Conservation (phyloP, 1,284 basidiomycete genomes). For the Ustilago bromivora region DNA sequence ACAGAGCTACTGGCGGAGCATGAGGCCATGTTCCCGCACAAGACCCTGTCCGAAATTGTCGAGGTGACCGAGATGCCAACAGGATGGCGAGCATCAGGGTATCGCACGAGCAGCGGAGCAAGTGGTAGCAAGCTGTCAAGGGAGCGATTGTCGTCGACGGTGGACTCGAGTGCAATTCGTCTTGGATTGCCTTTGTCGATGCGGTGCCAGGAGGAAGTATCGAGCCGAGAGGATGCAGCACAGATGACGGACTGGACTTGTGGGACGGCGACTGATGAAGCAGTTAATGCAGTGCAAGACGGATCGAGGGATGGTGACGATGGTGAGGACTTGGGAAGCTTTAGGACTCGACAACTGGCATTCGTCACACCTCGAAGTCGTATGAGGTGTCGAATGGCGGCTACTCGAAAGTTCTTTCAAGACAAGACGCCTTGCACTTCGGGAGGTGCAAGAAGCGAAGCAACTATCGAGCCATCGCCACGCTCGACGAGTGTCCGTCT, state of each 20-base stretch:
- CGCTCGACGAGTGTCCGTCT: constrained; percentile 11
- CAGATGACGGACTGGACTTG: background rate
- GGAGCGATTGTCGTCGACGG: constrained; percentile 5
- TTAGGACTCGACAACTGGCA: background rate
- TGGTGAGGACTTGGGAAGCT: background rate
- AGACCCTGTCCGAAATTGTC: constrained; percentile 32
- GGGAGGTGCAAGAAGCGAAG: background rate
- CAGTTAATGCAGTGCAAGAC: background rate
- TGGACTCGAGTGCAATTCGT: constrained; percentile 4
- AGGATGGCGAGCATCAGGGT: constrained; percentile 11
- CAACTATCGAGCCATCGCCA: constrained; percentile 11
- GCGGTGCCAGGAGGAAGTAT: background rate
- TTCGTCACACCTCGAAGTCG: constrained; percentile 32
- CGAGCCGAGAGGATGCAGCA: background rate
- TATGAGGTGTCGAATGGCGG: constrained; percentile 20
- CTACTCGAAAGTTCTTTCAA: background rate
- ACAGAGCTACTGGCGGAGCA: constrained; percentile 20
- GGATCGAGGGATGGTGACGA: background rate
- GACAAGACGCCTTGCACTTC: background rate
- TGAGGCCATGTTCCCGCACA: constrained; percentile 38
- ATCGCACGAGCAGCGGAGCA: constrained; percentile 16
- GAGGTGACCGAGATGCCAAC: constrained; percentile 30
- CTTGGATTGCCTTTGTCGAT: constrained; percentile 23
- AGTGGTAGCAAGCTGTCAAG: constrained; percentile 16
- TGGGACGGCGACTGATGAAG: background rate